Base-by-base conservation (phyloP, 768 basidiomycete genomes). In the Pilatotrama ljubarskyi region DNA sequence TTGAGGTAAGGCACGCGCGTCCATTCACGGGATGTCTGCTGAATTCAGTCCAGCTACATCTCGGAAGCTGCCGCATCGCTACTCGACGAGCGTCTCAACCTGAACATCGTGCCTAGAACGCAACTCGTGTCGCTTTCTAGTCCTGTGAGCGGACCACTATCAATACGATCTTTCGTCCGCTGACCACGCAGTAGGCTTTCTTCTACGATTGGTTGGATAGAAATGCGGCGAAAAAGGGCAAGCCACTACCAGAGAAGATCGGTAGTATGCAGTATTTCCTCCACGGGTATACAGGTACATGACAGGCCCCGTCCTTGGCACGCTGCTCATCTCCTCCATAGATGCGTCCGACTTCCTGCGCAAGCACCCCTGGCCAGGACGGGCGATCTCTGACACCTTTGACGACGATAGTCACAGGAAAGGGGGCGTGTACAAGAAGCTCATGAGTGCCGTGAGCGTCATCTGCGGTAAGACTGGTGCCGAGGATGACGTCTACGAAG, bases 191-290 rank as follows among this genome's bases (percentile, higher is more conserved):
- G 6, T 64, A 93, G 85, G 90, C 92, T 5, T 96, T 96, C 74
- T 96, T 91, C 73, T 96, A 95, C 66, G 91, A 93, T 68, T 95
- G 92, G 92, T 76, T 93, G 26, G 93, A 95, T 66, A 79, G 92
- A 59, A 90, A 76, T 68, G 90, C 84, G 4, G 82, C 82, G 10
- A 94, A 92, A 75, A 93, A 94, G 66, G 91, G 90, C 6, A 92
- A 93, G 68, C 80, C 82, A 1, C 72, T 95, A 18, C 91, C 91
- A 22, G 91, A 90, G 59, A 96, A 96, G 75, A 87, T 94, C 50
- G 94, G 94, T 8, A 91, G 89, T 66, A 87, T 94, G 84, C 94
- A 96, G 68, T 86, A 84, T 55, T 95, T 96, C 74, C 74, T 95
- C 68, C 84, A 91, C 64, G 93, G 93, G 14, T 95, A 81, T 68